Conservation (phyloP, 2,329 filamentous ascomycete species). For the Alternaria incomplexa region DNA sequence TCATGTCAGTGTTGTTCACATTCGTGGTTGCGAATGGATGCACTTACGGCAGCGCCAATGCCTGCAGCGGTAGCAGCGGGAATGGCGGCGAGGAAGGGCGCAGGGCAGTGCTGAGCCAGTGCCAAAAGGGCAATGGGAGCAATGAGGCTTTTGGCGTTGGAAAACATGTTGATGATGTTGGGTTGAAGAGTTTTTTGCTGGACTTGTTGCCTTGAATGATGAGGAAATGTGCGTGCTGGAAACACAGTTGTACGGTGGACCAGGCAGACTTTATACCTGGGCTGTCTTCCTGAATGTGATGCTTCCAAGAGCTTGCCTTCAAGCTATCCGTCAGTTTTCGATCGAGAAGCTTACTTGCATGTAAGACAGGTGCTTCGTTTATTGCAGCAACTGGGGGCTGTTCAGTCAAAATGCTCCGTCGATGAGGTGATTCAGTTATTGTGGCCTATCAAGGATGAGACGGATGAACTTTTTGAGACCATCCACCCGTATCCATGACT, state of each 20-base stretch:
- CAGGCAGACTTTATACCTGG: background rate
- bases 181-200: background rate
- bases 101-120: background rate
- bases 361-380: background rate
- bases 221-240: background rate
- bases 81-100: background rate
- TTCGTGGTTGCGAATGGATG: background rate
- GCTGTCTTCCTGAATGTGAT: background rate
- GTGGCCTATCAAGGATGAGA: background rate
- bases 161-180: background rate
- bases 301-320: background rate
- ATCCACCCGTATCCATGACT: background rate
- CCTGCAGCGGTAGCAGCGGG: background rate
- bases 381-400: background rate
- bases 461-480: background rate
- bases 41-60: background rate
- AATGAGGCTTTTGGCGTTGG: background rate
- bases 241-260: background rate
- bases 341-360: background rate
- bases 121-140: background rate
- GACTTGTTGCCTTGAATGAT: background rate
- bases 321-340: background rate
- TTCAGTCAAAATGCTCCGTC: background rate
- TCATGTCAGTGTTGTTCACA: no score
- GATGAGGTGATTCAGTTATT: background rate